Conservation (phyloP, 768 basidiomycete species). For the Macrolepiota albuminosa region DNA sequence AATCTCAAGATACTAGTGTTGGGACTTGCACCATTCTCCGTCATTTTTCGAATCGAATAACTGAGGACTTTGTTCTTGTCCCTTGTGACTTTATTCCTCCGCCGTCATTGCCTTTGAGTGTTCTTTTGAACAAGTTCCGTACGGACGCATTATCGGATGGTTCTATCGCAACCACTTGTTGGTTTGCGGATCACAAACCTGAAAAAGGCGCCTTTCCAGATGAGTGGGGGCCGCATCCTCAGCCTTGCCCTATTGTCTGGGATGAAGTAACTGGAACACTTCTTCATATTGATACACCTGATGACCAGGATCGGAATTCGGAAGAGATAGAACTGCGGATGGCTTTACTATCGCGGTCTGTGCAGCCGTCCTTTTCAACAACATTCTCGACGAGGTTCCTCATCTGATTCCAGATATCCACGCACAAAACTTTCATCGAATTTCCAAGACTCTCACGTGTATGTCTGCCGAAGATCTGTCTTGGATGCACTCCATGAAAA, state of each 20-base stretch:
- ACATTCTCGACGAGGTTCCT: not conserved
- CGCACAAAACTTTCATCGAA: slow-evolving; percentile 60
- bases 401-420: slow-evolving; percentile 51
- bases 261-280: slow-evolving; percentile 62
- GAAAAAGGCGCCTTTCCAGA: slow-evolving; percentile 57
- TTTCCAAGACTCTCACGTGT: slow-evolving; percentile 86
- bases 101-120: slow-evolving; percentile 59
- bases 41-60: slow-evolving; percentile 71
- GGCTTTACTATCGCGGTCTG: slow-evolving; percentile 64
- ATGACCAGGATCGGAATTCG: slow-evolving; percentile 60
- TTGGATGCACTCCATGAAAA: slow-evolving; percentile 70
- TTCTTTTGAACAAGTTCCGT: slow-evolving; percentile 79
- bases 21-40: slow-evolving; percentile 76
- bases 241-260: slow-evolving; percentile 57
- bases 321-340: slow-evolving; percentile 75
- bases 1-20: slow-evolving; percentile 56
- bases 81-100: slow-evolving; percentile 91
- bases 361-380: slow-evolving; percentile 6
- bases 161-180: slow-evolving; percentile 62
- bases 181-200: slow-evolving; percentile 46
- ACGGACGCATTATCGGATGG: slow-evolving; percentile 61
- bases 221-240: slow-evolving; percentile 56
- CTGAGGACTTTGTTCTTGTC: slow-evolving; percentile 82
- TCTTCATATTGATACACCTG: slow-evolving; percentile 67
- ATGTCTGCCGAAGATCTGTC: slow-evolving; percentile 74